Percentiles rank a stretch among this genome's conserved stretches.
phyloP scores from a whole-genome alignment of 2,329 filamentous ascomycete genomes.

The Pseudogymnoascus sp. region DNA sequence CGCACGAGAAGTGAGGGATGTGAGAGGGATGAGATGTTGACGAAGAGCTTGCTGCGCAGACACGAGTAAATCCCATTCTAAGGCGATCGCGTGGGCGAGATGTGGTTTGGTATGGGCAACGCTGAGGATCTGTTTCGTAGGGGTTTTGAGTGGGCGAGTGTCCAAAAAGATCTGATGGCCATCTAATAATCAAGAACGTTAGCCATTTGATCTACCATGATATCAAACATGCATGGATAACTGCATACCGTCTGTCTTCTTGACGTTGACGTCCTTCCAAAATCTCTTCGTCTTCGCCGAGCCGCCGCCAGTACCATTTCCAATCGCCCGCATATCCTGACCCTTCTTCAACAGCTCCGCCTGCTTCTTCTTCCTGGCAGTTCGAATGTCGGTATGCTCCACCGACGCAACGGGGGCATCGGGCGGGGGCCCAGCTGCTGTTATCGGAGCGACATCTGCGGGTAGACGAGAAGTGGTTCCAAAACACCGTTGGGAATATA shows the following conservation, averaged over 20 bases:
- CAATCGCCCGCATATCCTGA: conserved; percentile 38
- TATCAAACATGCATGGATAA: neutral
- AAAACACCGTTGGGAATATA: conserved; percentile 19
- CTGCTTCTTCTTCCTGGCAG: conserved; percentile 46
- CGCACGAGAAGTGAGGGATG: conserved; percentile 74
- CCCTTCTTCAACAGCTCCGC: conserved; percentile 48
- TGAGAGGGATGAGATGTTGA: conserved; percentile 83
- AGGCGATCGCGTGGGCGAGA: conserved; percentile 75
- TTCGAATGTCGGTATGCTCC: conserved; percentile 32
- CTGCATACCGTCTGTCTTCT: conserved; percentile 53
- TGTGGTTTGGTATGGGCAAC: conserved; percentile 69
- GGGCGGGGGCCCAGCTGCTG: conserved; percentile 53
- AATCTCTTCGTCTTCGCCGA: conserved; percentile 59
- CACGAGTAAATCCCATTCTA: conserved; percentile 86
- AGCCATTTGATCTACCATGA: neutral
- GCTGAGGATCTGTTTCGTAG: conserved; percentile 62
- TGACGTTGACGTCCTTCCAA: conserved; percentile 76
- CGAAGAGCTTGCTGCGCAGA: conserved; percentile 77
- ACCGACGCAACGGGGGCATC: conserved; percentile 42
- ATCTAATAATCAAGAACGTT: conserved; percentile 19
- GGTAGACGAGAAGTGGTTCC: conserved; percentile 22
- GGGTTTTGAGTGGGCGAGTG: conserved; percentile 68
- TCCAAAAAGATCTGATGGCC: conserved; percentile 62
- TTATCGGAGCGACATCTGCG: conserved; percentile 36
- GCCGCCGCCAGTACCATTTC: conserved; percentile 33